Base-by-base conservation (phyloP, 768 basidiomycete species). In the Psilocybe sp. region DNA sequence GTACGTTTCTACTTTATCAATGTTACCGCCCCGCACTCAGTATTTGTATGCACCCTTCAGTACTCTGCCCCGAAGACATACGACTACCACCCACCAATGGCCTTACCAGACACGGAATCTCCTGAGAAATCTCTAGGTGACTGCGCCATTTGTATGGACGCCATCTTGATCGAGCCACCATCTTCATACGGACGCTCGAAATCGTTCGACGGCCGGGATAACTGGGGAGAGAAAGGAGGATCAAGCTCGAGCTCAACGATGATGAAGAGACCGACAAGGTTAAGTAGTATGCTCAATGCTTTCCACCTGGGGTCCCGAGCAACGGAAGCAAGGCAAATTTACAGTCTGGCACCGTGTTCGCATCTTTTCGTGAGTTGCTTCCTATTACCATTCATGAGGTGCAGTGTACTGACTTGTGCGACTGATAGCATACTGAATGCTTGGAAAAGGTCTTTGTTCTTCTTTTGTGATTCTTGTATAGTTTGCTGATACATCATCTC, bases 81-180 rank as follows among this genome's bases (percentile, higher is more conserved):
- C 68, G 81, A 96, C 63, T 97, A 96, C 60, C 93, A 95, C 64
- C 93, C 92, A 6, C 73, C 77, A 2, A 69, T 96, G 35, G 86
- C 89, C 0, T 55, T 79, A 1, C 75, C 84, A 1, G 89, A 92
- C 60, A 64, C 86, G 0, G 91, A 93, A 63, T 77, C 87, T 2
- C 84, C 85, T 1, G 85, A 86, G 40, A 82, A 85, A 55, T 79
- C 86, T 2, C 69, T 92, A 13, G 92, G 89, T 6, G 91, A 95
- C 62, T 97, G 93, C 59, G 82, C 91, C 5, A 95, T 97, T 46
- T 96, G 93, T 60, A 94, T 96, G 91, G 93, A 96, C 50, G 78
- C 82, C 4, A 94, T 95, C 54, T 60, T 80, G 36, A 64, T 80
- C 19, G 78, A 82, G 39, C 69, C 76, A 28, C 23, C 23, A 5